Evolutionary conservation across 148 eudicot species (phyloP).

Genomic region (Fagopyrum homotropicum): DNA sequence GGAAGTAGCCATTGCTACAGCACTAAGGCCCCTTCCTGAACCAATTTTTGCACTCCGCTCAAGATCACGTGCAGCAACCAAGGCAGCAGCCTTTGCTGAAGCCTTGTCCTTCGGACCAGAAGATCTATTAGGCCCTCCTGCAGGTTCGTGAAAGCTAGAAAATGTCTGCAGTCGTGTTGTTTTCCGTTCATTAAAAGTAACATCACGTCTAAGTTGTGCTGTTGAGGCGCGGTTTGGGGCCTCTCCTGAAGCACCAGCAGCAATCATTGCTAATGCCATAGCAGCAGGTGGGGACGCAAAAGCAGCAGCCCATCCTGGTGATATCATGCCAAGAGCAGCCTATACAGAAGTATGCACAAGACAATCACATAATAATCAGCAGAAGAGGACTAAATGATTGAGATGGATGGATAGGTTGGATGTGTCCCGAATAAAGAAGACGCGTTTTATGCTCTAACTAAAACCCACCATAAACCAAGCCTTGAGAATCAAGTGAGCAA

Average conservation of each 20-base stretch:
- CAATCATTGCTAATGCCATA: constrained; percentile 98
- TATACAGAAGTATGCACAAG: constrained; percentile 22
- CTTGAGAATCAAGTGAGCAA: background rate
- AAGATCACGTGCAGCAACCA: constrained; percentile 99
- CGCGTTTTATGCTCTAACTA: background rate
- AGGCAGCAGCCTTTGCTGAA: constrained; percentile 95
- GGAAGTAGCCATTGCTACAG: constrained; percentile 99
- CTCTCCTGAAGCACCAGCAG: constrained; percentile 99
- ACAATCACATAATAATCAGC: constrained; percentile 7
- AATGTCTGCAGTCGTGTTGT: constrained; percentile 71
- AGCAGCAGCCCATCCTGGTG: constrained; percentile 97
- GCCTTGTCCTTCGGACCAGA: constrained; percentile 82
- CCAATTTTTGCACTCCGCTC: constrained; percentile 97
- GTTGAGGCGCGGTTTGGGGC: constrained; percentile 56
- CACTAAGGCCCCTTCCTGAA: constrained; percentile 98
- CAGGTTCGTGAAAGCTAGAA: constrained; percentile 85
- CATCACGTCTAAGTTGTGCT: constrained; percentile 70
- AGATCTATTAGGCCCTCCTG: constrained; percentile 45
- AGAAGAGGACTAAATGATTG: background rate
- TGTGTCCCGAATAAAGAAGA: background rate
- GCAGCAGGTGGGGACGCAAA: constrained; percentile 99
- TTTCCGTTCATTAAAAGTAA: constrained; percentile 81
- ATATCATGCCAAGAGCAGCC: constrained; percentile 98
- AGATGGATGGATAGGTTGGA: background rate
- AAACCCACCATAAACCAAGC: background rate